phyloP scores from a whole-genome alignment of 2,329 filamentous ascomycete species.

The Trichophaea hybrida region DNA sequence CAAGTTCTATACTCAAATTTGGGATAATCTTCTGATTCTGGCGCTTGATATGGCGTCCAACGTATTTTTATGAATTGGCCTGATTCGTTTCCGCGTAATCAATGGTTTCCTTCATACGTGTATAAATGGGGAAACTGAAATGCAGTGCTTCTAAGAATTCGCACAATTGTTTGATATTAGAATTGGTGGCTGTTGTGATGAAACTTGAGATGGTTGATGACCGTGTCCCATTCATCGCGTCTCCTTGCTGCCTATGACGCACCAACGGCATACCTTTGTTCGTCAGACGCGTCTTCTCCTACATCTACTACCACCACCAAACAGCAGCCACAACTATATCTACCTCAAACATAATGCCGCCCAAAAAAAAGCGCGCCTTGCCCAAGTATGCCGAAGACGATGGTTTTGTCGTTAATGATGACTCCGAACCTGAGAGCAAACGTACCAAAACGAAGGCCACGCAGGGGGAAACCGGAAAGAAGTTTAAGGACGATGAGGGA shows the following conservation, averaged over 20 bases:
- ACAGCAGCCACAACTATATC: neutral
- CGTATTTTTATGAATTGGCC: too few species aligned
- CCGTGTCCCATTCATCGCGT: neutral
- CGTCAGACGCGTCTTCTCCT: conserved; percentile 5
- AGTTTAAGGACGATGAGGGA: conserved; percentile 34
- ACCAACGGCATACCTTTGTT: neutral
- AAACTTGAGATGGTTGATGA: too few species aligned
- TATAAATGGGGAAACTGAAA: too few species aligned
- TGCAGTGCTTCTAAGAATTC: too few species aligned
- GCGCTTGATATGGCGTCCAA: too few species aligned
- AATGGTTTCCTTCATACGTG: too few species aligned
- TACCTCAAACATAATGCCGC: conserved; percentile 14
- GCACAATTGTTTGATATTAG: too few species aligned
- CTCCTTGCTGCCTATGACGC: neutral
- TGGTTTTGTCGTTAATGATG: neutral
- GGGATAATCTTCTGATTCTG: too few species aligned
- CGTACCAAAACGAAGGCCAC: conserved; percentile 20
- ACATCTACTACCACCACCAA: neutral
- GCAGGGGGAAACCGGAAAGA: conserved; percentile 17
- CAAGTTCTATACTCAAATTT: too few species aligned
- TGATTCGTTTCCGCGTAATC: too few species aligned
- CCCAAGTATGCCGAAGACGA: conserved; percentile 13
- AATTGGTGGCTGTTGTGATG: too few species aligned
- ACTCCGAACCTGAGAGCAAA: conserved; percentile 9
- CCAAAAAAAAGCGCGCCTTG: conserved; percentile 7